Conservation (phyloP, 768 basidiomycete species). For the Tylopilus rubrobrunneus region DNA sequence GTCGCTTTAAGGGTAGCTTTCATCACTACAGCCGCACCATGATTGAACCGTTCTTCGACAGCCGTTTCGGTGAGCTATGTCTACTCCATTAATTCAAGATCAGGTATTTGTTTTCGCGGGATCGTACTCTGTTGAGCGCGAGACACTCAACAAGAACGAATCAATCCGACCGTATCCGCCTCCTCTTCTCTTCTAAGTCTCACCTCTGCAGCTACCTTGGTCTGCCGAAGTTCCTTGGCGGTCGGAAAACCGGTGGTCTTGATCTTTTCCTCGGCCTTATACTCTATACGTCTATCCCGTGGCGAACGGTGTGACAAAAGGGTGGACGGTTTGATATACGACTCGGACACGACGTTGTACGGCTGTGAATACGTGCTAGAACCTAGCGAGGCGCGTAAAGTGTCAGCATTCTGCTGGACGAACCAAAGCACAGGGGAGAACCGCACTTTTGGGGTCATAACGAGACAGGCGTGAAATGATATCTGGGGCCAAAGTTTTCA, state of each 20-base stretch:
- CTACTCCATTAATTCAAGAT: constrained; percentile 10
- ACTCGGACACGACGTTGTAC: too few species aligned
- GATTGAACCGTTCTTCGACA: constrained; percentile 77
- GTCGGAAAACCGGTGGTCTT: constrained; percentile 76
- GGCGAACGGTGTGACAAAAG: too few species aligned
- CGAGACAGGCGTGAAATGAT: constrained; percentile 52
- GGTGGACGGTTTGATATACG: too few species aligned
- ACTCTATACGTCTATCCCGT: too few species aligned
- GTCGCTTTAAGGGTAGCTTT: constrained; percentile 70
- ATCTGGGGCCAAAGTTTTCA: constrained; percentile 81
- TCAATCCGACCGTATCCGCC: constrained; percentile 68
- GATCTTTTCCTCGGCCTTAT: constrained; percentile 73
- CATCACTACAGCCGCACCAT: constrained; percentile 65
- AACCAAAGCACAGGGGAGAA: constrained; percentile 10
- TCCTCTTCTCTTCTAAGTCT: constrained; percentile 69
- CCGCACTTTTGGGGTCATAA: constrained; percentile 56
- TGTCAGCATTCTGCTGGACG: background rate
- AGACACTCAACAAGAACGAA: constrained; percentile 33
- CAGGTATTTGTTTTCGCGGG: background rate
- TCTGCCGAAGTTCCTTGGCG: constrained; percentile 71
- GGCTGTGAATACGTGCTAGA: too few species aligned
- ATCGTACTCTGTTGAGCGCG: constrained; percentile 59
- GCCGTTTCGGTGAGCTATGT: constrained; percentile 30
- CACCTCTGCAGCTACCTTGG: constrained; percentile 61
- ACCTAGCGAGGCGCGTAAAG: too few species aligned